These are phyloP conservation scores for Tolypocladium pustulatum DNA, from an alignment of 2,329 filamentous ascomycete genomes.

Conservation along the genomic window DNA sequence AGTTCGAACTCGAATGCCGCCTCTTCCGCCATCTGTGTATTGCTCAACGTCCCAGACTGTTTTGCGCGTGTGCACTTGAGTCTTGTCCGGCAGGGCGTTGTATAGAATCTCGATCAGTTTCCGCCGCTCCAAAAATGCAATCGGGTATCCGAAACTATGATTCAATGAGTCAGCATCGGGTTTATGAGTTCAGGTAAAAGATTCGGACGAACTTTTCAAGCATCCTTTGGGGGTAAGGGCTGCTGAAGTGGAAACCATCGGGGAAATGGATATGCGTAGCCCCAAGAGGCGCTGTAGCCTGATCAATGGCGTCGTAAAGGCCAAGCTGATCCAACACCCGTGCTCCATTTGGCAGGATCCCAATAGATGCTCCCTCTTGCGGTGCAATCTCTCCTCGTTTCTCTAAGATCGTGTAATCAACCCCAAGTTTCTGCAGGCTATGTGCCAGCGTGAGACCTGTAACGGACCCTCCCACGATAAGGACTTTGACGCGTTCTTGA, in stretches of 20 bases:
- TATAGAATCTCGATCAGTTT: slow-evolving; percentile 21
- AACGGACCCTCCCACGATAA: slow-evolving; percentile 38
- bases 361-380: slow-evolving; percentile 36
- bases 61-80: slow-evolving; percentile 3
- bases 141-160: slow-evolving; percentile 7
- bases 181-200: rapidly evolving
- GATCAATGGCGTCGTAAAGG: slow-evolving; percentile 15
- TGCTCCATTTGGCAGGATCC: slow-evolving; percentile 28
- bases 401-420: slow-evolving; percentile 41
- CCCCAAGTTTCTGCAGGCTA: slow-evolving; percentile 29
- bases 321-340: slow-evolving; percentile 38
- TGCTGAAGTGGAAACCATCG: background rate
- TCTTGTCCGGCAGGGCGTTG: slow-evolving; percentile 17
- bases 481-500: slow-evolving; percentile 1
- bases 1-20: slow-evolving; percentile 6
- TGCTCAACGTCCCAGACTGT: background rate
- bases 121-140: slow-evolving; percentile 22
- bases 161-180: background rate
- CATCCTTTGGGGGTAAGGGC: background rate
- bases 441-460: slow-evolving; percentile 24
- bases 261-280: background rate
- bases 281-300: background rate
- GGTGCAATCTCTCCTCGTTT: slow-evolving; percentile 28
- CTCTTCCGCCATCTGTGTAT: slow-evolving; percentile 3
- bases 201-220: background rate